Conservation (phyloP, 2,329 filamentous ascomycete genomes). For the Verticillium dahliae region DNA sequence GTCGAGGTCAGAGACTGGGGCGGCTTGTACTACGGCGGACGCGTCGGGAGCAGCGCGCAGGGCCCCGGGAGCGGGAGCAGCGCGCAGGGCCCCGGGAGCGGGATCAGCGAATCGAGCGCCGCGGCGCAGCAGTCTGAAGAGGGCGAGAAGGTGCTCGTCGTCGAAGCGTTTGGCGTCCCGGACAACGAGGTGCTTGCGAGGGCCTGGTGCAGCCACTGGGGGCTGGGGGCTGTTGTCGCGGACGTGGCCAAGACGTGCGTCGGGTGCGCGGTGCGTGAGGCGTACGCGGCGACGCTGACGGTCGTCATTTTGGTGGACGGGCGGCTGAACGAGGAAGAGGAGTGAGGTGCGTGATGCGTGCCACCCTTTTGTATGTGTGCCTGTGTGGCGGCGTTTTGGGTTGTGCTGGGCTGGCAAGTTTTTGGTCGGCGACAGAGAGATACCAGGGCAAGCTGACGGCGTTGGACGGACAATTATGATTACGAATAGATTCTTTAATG, state of each 20-base stretch:
- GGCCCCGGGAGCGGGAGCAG: slow-evolving; percentile 1
- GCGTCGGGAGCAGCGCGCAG: slow-evolving; percentile 8
- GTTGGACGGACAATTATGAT: neutral
- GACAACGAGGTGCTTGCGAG: slow-evolving; percentile 73
- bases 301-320: slow-evolving; percentile 64
- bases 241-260: slow-evolving; percentile 64
- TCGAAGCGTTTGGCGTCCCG: slow-evolving; percentile 65
- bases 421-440: neutral
- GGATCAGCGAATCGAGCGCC: neutral
- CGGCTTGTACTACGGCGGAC: slow-evolving; percentile 24
- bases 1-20: slow-evolving; percentile 63
- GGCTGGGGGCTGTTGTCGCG: slow-evolving; percentile 63
- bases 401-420: neutral
- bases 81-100: slow-evolving; percentile 1
- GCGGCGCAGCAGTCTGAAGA: slow-evolving; percentile 28
- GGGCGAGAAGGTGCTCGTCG: slow-evolving; percentile 60
- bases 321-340: slow-evolving; percentile 36
- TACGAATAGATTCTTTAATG: neutral
- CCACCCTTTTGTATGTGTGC: no score
- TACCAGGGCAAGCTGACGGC: neutral
- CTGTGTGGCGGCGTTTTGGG: no score
- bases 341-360: slow-evolving; percentile 14
- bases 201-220: slow-evolving; percentile 74
- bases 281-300: slow-evolving; percentile 66
- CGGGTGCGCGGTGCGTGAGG: slow-evolving; percentile 68